Base-by-base conservation (phyloP, 1,284 basidiomycete genomes). In the Ustilago xerochloae region DNA sequence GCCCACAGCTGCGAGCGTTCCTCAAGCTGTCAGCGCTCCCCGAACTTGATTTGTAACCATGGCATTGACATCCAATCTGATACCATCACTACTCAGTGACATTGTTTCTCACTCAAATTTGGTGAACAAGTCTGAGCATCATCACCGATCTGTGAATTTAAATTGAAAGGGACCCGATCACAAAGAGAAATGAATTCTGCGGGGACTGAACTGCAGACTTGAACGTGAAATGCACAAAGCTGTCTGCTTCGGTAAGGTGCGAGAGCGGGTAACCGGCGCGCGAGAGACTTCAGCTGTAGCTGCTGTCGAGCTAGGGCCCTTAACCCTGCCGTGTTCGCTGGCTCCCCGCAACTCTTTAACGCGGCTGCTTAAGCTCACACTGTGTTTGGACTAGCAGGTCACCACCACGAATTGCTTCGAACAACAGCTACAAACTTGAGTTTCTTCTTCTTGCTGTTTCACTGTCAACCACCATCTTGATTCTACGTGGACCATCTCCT, bases 201-300 rank as follows among this genome's bases (percentile, higher is more conserved):
- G 10, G 10, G 32, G 32, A 15, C 0, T 33, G 10, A 15, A 39
- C 9, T 51, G n/a, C n/a, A n/a, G n/a, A 16, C 35, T 56, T 63
- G 60, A 58, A 49, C 66, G 66, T 69, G 66, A 69, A 69, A 69
- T 63, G 66, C 61, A 63, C 47, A 43, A 45, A 24, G 4, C 22
- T 38, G 49, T 7, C 9, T 60, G 66, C 46, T 69, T 63, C 66
- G 66, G 66, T 69, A 69, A 69, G 66, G 51, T 39, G 15, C 8
- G 15, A 45, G 5, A 46, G 55, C 41, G 29, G 56, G 15, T 43
- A 15, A 47, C 60, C 66, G 66, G 66, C 28, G 35, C 46, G 36
- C 35, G 26, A 52, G 36, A 52, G 10, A 4, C 13, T 29, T 16
- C 29, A 24, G n/a, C 8, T 6, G 12, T 24, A 12, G 18, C 29